Conservation (phyloP, 2,329 filamentous ascomycete species). For the Exophiala sp. region DNA sequence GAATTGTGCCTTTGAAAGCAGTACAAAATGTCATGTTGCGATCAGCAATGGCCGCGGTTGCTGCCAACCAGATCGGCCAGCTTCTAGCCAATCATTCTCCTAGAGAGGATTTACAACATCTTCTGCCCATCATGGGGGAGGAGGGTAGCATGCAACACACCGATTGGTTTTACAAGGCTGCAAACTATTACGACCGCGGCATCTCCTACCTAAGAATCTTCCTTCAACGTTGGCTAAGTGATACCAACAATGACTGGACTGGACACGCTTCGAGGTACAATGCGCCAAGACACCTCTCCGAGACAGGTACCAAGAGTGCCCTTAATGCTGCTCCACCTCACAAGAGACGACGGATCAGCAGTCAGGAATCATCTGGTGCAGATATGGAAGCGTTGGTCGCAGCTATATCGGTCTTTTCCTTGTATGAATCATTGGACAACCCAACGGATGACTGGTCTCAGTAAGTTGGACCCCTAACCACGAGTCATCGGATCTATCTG, state of each 20-base stretch:
- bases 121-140: conserved; percentile 19
- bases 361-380: conserved; percentile 15
- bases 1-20: conserved; percentile 36
- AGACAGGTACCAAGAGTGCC: conserved; percentile 3
- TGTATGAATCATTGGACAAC: conserved; percentile 63
- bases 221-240: conserved; percentile 35
- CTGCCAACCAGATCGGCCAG: conserved; percentile 37
- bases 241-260: conserved; percentile 17
- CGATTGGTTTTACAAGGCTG: conserved; percentile 56
- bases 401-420: conserved; percentile 60
- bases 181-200: conserved; percentile 56
- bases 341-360: conserved; percentile 38
- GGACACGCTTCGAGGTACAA: conserved; percentile 18
- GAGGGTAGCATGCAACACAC: conserved; percentile 32
- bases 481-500: background rate
- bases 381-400: conserved; percentile 57
- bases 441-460: conserved; percentile 56
- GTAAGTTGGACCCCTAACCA: conserved; percentile 27
- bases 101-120: conserved; percentile 17
- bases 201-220: conserved; percentile 46
- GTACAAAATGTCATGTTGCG: conserved; percentile 34
- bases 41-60: conserved; percentile 36
- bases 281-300: conserved; percentile 9
- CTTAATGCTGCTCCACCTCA: conserved; percentile 3
- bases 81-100: conserved; percentile 20